phyloP scores from a whole-genome alignment of 1,284 basidiomycete species.

The Ceratobasidium sp. region DNA sequence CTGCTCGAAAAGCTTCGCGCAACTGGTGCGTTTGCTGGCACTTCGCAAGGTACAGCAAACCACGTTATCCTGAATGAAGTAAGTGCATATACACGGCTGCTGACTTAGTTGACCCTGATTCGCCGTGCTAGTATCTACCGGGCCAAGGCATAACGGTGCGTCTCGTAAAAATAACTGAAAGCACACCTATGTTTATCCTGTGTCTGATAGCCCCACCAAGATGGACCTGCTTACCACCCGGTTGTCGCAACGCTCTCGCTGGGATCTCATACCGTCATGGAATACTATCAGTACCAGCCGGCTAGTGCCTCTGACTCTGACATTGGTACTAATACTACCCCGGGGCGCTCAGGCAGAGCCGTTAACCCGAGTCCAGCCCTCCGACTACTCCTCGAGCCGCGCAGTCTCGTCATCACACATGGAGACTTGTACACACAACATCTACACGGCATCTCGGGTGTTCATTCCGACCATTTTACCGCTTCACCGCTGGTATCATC shows the following conservation, averaged over 20 bases:
- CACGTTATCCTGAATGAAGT: constrained; percentile 90
- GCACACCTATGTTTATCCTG: constrained; percentile 4
- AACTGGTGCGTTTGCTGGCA: constrained; percentile 69
- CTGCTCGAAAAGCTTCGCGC: constrained; percentile 73
- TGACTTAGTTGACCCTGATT: constrained; percentile 34
- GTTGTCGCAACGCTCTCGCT: constrained; percentile 91
- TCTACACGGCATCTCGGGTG: constrained; percentile 73
- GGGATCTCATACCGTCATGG: constrained; percentile 83
- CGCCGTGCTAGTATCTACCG: constrained; percentile 72
- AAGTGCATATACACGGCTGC: constrained; percentile 44
- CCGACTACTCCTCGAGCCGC: constrained; percentile 81
- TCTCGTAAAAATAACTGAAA: constrained; percentile 22
- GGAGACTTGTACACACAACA: constrained; percentile 72
- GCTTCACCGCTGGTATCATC: too few species aligned
- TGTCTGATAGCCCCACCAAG: constrained; percentile 82
- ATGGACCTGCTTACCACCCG: constrained; percentile 88
- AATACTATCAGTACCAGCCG: constrained; percentile 78
- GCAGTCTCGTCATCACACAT: constrained; percentile 83
- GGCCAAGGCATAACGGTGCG: constrained; percentile 92
- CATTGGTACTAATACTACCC: neutral
- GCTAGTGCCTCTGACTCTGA: constrained; percentile 48
- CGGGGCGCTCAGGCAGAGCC: constrained; percentile 10
- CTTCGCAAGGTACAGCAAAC: constrained; percentile 76
- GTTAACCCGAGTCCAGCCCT: constrained; percentile 74
- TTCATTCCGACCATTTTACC: neutral